phyloP scores from a whole-genome alignment of 306 rosid species.

The Trichosanthes truncata region DNA sequence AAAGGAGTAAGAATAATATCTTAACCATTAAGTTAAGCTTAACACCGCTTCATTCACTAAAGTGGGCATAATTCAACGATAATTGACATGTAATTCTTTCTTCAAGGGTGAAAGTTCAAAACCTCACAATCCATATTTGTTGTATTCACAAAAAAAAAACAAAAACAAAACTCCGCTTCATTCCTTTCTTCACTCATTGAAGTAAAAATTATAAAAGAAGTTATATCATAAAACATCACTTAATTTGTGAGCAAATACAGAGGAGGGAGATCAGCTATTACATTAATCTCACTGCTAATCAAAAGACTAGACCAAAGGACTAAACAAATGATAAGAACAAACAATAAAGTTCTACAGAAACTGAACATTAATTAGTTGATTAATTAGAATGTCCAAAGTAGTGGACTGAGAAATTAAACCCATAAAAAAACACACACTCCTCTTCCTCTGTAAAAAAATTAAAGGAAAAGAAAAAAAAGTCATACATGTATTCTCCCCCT shows the following conservation, averaged over 20 bases:
- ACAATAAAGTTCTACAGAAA: background rate
- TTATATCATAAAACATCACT: background rate
- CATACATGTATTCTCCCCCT: background rate
- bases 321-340: background rate
- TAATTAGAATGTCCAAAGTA: background rate
- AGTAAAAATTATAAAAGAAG: no score
- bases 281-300: background rate
- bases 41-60: no score
- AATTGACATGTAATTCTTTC: no score
- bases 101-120: no score
- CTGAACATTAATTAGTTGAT: background rate
- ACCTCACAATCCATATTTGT: no score
- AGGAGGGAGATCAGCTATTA: background rate
- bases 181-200: no score
- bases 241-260: background rate
- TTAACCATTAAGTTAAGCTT: background rate
- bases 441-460: background rate
- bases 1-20: no score
- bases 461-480: background rate
- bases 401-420: background rate
- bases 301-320: background rate
- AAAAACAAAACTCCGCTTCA: no score
- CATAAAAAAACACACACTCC: background rate
- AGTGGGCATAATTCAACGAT: no score
- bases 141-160: no score